phyloP scores from a whole-genome alignment of 306 rosid genomes.

The Prunus fruticosa region DNA sequence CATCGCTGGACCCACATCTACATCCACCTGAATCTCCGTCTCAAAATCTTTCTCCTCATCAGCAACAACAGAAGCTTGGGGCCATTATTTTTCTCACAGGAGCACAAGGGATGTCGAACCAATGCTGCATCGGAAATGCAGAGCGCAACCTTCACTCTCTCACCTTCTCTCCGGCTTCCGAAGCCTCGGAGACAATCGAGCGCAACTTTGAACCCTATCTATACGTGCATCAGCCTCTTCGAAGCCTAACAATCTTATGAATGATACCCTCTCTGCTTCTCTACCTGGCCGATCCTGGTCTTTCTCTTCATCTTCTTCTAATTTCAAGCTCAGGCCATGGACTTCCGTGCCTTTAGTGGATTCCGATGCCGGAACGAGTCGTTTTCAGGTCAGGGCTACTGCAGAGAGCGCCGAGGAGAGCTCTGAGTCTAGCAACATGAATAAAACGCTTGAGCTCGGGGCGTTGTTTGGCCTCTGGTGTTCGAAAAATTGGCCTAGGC shows the following conservation, averaged over 20 bases:
- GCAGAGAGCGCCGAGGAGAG: constrained; percentile 46
- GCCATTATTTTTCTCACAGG: constrained; percentile 28
- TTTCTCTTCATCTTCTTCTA: constrained; percentile 29
- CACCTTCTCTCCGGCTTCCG: constrained; percentile 26
- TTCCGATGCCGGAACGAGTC: constrained; percentile 24
- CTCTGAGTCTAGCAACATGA: constrained; percentile 18
- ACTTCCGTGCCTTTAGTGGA: constrained; percentile 17
- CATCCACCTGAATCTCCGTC: constrained; percentile 14
- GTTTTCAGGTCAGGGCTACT: constrained; percentile 49
- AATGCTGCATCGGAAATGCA: constrained; percentile 58
- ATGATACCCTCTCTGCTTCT: constrained; percentile 29
- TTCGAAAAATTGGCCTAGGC: no score
- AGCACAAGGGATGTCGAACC: constrained; percentile 53
- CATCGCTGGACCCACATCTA: constrained; percentile 11
- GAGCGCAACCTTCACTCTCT: constrained; percentile 47
- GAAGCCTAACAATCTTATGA: constrained; percentile 25
- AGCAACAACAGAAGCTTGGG: constrained; percentile 12
- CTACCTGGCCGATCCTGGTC: constrained; percentile 66
- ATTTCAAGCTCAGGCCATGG: constrained; percentile 53
- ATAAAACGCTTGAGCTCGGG: constrained; percentile 62
- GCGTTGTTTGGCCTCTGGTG: constrained; percentile 71
- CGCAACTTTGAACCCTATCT: background rate
- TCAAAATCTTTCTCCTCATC: constrained; percentile 15
- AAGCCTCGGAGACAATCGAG: constrained; percentile 22
- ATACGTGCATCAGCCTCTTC: constrained; percentile 26